phyloP scores from a whole-genome alignment of 2,329 filamentous ascomycete species.

The Aspergillus puulaauensis region DNA sequence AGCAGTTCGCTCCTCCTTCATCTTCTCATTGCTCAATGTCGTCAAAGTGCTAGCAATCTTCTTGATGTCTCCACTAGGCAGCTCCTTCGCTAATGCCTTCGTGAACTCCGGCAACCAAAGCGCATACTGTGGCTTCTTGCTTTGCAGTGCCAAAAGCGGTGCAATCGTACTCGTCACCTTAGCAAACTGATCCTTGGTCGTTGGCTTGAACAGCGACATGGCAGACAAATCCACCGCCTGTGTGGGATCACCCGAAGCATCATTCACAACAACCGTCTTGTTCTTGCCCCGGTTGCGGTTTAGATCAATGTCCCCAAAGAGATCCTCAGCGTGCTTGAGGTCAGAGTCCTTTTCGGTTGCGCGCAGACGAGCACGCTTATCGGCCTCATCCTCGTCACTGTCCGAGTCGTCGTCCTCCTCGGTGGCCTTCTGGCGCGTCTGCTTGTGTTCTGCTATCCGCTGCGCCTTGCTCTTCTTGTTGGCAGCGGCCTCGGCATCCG shows the following conservation, averaged over 20 bases:
- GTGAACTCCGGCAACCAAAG: conserved; percentile 88
- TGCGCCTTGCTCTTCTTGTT: conserved; percentile 87
- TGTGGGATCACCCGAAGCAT: conserved; percentile 66
- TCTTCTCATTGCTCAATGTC: conserved; percentile 93
- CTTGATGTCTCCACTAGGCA: conserved; percentile 93
- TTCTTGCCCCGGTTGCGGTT: conserved; percentile 65
- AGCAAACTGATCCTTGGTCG: conserved; percentile 82
- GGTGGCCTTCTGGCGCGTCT: conserved; percentile 52
- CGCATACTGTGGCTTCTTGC: conserved; percentile 86
- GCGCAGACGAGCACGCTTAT: conserved; percentile 71
- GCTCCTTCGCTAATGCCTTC: conserved; percentile 81
- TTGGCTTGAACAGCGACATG: conserved; percentile 84
- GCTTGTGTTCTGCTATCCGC: conserved; percentile 77
- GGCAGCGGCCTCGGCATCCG: conserved; percentile 80
- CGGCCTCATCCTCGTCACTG: conserved; percentile 65
- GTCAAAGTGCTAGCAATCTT: conserved; percentile 87
- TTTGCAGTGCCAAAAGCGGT: conserved; percentile 71
- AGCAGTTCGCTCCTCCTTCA: conserved; percentile 95
- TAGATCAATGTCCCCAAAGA: conserved; percentile 76
- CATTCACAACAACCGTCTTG: conserved; percentile 63
- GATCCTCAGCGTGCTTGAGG: conserved; percentile 83
- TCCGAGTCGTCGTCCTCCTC: conserved; percentile 58
- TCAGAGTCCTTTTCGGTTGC: conserved; percentile 84
- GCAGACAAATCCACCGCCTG: conserved; percentile 77
- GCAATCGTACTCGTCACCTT: conserved; percentile 74